Evolutionary conservation across 2,329 filamentous ascomycete genomes (phyloP).

Genomic region (Diaporthe vaccinii): DNA sequence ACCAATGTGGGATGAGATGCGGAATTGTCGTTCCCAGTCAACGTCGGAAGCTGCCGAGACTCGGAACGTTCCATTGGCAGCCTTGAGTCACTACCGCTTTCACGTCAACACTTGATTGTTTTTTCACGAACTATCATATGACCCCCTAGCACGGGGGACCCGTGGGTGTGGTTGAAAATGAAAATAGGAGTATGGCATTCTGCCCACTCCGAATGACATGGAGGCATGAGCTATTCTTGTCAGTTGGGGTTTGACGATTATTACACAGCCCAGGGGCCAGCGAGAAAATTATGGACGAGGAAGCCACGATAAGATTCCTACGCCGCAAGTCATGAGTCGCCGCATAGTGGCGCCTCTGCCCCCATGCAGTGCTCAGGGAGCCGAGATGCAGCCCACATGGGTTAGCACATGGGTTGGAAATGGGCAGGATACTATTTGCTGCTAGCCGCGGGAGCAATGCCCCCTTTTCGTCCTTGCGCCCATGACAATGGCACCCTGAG

Average conservation of each 20-base stretch:
- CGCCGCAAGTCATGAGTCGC: constrained; percentile 11
- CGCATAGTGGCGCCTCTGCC: not conserved
- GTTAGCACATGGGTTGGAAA: constrained; percentile 30
- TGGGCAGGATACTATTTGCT: constrained; percentile 18
- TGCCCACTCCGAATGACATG: not conserved
- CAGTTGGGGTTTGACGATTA: not conserved
- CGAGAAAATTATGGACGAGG: constrained; percentile 8
- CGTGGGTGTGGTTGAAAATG: not conserved
- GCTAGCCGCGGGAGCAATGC: not conserved
- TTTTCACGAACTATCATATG: not conserved
- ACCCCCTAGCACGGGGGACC: not conserved
- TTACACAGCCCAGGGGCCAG: not conserved
- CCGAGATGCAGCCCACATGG: constrained; percentile 22
- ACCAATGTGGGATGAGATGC: no score
- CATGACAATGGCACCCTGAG: not conserved
- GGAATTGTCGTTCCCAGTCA: not conserved
- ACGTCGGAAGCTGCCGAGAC: not conserved
- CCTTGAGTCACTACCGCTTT: not conserved
- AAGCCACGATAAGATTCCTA: constrained; percentile 1
- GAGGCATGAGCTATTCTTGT: not conserved
- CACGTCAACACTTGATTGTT: not conserved
- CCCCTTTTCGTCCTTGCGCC: not conserved
- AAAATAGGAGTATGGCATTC: not conserved
- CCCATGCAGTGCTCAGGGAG: constrained; percentile 15
- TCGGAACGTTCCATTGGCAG: not conserved